These are phyloP conservation scores for Calocybe cyanea DNA, from an alignment of 768 basidiomycete genomes.

Conservation along the genomic window DNA sequence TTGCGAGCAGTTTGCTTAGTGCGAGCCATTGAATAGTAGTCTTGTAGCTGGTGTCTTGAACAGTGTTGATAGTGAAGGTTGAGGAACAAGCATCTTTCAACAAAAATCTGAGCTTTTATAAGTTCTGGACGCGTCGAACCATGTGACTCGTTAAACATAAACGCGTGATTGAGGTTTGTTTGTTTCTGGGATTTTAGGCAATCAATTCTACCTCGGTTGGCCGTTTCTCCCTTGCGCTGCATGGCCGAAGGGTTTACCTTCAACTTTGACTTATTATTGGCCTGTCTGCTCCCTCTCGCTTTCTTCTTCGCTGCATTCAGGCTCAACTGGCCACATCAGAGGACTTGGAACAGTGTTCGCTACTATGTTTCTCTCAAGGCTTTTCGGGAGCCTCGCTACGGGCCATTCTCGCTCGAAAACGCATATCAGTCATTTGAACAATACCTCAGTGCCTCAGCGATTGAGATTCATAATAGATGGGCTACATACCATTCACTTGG, in stretches of 20 bases:
- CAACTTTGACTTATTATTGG: constrained; percentile 34
- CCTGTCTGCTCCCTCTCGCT: constrained; percentile 34
- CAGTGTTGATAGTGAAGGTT: constrained; percentile 3
- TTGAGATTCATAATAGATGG: constrained; percentile 39
- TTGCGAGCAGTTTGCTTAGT: constrained; percentile 19
- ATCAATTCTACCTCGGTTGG: not conserved
- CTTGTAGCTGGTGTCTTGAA: not conserved
- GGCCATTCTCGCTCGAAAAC: constrained; percentile 41
- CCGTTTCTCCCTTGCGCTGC: not conserved
- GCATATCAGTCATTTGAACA: constrained; percentile 41
- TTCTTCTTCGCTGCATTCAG: constrained; percentile 29
- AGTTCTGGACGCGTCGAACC: not conserved
- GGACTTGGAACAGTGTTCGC: constrained; percentile 21
- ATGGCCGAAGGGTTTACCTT: constrained; percentile 5
- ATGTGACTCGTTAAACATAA: constrained; percentile 15
- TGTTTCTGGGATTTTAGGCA: not conserved
- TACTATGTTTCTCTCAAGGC: constrained; percentile 23
- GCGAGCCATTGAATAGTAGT: constrained; percentile 11
- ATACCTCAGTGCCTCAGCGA: constrained; percentile 38
- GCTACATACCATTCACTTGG: constrained; percentile 40
- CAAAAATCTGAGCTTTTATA: constrained; percentile 10
- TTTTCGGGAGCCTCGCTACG: constrained; percentile 16
- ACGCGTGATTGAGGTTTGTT: constrained; percentile 8
- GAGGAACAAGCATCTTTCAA: constrained; percentile 9
- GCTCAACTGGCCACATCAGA: constrained; percentile 12